Conservation (phyloP, 306 rosid species). For the Herpetospermum pedunculosum region DNA sequence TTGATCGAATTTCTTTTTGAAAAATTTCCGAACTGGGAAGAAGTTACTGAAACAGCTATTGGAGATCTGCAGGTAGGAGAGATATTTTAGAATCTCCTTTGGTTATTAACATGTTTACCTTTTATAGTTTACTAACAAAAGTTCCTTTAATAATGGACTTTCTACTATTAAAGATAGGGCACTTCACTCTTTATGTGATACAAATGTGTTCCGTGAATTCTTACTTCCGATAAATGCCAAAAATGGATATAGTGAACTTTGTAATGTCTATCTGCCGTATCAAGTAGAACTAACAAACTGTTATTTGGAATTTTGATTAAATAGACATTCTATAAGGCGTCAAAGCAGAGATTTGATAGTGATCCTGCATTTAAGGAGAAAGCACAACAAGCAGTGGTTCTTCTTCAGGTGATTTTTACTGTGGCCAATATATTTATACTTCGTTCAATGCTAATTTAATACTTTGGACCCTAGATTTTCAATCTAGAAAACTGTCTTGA, state of each 20-base stretch:
- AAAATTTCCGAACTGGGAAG: conserved; percentile 57
- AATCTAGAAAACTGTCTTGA: not conserved
- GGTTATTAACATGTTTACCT: not conserved
- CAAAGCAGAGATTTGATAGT: conserved; percentile 68
- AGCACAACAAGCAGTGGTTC: conserved; percentile 85
- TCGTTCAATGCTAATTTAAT: not conserved
- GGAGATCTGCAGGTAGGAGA: conserved; percentile 84
- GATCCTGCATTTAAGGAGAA: conserved; percentile 76
- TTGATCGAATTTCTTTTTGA: conserved; percentile 79
- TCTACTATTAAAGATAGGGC: not conserved
- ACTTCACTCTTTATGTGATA: not conserved
- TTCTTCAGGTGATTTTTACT: conserved; percentile 55
- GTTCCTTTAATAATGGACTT: not conserved
- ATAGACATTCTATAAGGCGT: conserved; percentile 78
- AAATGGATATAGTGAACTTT: not conserved
- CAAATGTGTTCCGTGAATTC: not conserved
- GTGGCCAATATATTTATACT: not conserved
- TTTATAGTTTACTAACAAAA: not conserved
- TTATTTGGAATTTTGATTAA: not conserved
- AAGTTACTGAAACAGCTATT: conserved; percentile 56
- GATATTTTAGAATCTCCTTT: conserved; percentile 9
- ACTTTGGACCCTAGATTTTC: not conserved
- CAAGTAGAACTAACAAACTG: not conserved
- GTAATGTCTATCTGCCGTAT: too few relatives aligned
- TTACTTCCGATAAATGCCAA: not conserved